Evolutionary conservation across 345 rosid genomes (phyloP).

Genomic region (Gossypium herbaceum): DNA sequence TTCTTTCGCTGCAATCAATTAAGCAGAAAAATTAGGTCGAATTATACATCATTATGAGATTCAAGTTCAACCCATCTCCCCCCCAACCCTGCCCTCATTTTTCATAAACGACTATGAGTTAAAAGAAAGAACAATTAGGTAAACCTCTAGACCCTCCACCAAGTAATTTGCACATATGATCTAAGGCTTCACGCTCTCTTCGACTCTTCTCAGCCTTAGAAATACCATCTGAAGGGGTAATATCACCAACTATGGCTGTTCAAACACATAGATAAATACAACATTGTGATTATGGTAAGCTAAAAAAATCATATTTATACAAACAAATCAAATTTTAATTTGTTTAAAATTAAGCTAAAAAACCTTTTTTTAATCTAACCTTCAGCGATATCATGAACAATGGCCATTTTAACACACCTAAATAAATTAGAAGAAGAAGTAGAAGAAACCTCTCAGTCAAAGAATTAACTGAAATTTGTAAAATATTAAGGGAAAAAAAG

Average conservation of each 20-base stretch:
- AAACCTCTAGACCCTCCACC: constrained; percentile 84
- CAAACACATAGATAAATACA: constrained; percentile 11
- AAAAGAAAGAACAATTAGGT: neutral
- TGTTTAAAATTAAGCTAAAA: neutral
- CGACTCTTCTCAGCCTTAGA: constrained; percentile 86
- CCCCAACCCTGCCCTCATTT: neutral
- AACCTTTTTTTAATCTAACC: constrained; percentile 32
- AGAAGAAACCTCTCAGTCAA: neutral
- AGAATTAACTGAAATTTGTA: neutral
- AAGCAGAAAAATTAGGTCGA: neutral
- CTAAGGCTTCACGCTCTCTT: constrained; percentile 78
- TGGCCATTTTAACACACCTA: constrained; percentile 95
- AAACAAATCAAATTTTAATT: neutral
- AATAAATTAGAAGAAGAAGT: constrained; percentile 7
- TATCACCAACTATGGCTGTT: constrained; percentile 93
- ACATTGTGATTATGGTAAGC: neutral
- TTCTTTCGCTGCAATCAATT: constrained; percentile 59
- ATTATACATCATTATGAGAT: neutral
- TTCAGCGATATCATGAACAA: constrained; percentile 95
- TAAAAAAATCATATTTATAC: neutral
- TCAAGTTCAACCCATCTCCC: neutral
- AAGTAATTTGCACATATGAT: constrained; percentile 83
- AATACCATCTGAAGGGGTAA: constrained; percentile 82
- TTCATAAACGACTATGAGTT: neutral
- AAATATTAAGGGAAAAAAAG: neutral